Base-by-base conservation (phyloP, 805 yeast species). In the Lachancea sp. region DNA sequence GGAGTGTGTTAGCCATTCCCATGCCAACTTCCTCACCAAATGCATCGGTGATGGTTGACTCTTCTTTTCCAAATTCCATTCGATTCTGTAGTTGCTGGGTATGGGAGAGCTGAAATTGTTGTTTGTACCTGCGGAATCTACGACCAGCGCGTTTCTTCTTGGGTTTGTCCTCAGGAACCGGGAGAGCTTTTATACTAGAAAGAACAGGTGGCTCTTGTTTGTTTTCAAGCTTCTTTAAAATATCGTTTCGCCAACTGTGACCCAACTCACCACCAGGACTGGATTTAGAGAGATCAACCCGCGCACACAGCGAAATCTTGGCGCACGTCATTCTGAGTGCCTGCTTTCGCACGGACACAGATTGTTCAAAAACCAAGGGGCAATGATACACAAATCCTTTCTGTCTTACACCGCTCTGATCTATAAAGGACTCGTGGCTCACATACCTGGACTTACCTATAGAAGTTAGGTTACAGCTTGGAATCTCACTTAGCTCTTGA, bases 71-170 rank as follows among this genome's bases (percentile, higher is more conserved):
- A 64, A 90, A 89, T 30, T 72, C 82, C 76, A 89, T 72, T 54
- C 83, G 75, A 57, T 90, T 88, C 53, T 86, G 95, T 2, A 95
- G 83, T 48, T 78, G 81, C 25, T 88, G 78, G 32, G 84, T 58
- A 40, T 88, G 95, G 0, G 95, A 81, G 71, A 83, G 72, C 52
- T 80, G 80, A 62, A 82, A 80, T 54, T 84, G 78, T 55, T 87
- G 84, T 59, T 85, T 87, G 66, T 77, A 73, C 60, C 87, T 88
- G 37, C 95, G 70, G 50, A 83, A 72, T 41, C 90, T 66, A 48
- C 78, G 68, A 1, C 98, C 98, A 1, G 94, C 97, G 51, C 98
- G 70, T 50, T 80, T 84, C 62, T 86, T 85, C 4, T 90, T 78
- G 36, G 79, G 76, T 40, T 71, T 72, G 41, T 88, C 96, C 13